Conservation (phyloP, 306 rosid species). For the Rosa lucieae region DNA sequence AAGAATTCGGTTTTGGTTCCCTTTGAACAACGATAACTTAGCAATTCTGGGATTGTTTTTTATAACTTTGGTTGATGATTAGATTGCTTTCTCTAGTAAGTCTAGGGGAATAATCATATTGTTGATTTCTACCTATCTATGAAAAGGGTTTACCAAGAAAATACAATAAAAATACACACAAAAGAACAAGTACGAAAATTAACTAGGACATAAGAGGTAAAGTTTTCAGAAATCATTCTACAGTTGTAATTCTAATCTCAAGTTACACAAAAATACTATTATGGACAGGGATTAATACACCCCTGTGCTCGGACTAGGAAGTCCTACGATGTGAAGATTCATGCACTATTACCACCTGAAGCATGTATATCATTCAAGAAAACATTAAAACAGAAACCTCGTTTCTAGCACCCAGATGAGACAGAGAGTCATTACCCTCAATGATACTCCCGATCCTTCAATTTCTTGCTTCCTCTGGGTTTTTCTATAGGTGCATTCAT, state of each 20-base stretch:
- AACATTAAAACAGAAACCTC: background rate
- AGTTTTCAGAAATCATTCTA: background rate
- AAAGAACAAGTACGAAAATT: background rate
- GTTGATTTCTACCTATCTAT: background rate
- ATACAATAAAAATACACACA: background rate
- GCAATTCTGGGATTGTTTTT: background rate
- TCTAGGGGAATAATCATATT: background rate
- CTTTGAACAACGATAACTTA: background rate
- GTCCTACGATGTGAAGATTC: background rate
- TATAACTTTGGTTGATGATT: background rate
- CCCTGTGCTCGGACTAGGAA: background rate
- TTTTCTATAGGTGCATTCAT: conserved; percentile 65
- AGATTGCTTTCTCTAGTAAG: background rate
- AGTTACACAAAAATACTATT: background rate
- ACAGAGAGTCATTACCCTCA: conserved; percentile 28
- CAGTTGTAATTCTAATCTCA: background rate
- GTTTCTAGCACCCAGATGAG: background rate
- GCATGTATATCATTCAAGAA: background rate
- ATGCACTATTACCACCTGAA: background rate
- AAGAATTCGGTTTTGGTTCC: background rate
- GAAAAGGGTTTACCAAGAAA: background rate
- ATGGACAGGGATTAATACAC: no score
- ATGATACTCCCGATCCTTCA: conserved; percentile 83
- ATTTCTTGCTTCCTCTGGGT: conserved; percentile 92
- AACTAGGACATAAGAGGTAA: background rate